phyloP scores from a whole-genome alignment of 345 rosid species.

The Clausena lansium region DNA sequence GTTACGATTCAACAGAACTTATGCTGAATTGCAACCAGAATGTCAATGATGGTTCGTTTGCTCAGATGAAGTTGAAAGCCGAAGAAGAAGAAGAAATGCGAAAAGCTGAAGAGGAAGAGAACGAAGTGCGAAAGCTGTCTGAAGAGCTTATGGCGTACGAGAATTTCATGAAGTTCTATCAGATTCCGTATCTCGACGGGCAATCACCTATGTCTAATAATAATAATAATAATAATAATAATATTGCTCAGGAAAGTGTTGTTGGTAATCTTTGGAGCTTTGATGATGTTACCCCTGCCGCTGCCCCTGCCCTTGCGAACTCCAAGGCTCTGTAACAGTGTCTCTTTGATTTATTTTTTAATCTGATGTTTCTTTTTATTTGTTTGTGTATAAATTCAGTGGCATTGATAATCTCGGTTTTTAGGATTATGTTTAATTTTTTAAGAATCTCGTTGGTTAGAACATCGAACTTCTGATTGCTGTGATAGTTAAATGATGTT shows the following conservation, averaged over 20 bases:
- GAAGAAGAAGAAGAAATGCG: constrained; percentile 13
- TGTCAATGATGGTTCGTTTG: not conserved
- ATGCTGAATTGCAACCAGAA: constrained; percentile 3
- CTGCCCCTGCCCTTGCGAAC: not conserved
- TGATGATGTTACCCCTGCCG: constrained; percentile 33
- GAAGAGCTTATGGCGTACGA: constrained; percentile 79
- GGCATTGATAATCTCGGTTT: too few species aligned
- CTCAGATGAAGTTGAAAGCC: constrained; percentile 11
- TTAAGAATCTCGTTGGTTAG: not conserved
- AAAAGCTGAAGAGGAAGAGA: constrained; percentile 33
- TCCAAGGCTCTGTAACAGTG: constrained; percentile 16
- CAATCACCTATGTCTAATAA: constrained; percentile 28
- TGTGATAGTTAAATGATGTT: not conserved
- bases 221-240: too few species aligned
- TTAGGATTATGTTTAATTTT: not conserved
- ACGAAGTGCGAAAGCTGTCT: constrained; percentile 49
- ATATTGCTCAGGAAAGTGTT: constrained; percentile 39
- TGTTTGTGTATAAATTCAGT: not conserved
- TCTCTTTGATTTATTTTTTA: not conserved
- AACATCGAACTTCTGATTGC: too few species aligned
- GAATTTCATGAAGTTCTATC: constrained; percentile 69
- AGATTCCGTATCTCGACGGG: constrained; percentile 73
- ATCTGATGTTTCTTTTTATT: not conserved
- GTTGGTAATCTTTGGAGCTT: constrained; percentile 66
- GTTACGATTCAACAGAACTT: not conserved